Percentiles rank a stretch among this genome's conserved stretches.
Evolutionary conservation across 2,329 filamentous ascomycete genomes (phyloP).

Genomic region (Aspergillus arachidicola): DNA sequence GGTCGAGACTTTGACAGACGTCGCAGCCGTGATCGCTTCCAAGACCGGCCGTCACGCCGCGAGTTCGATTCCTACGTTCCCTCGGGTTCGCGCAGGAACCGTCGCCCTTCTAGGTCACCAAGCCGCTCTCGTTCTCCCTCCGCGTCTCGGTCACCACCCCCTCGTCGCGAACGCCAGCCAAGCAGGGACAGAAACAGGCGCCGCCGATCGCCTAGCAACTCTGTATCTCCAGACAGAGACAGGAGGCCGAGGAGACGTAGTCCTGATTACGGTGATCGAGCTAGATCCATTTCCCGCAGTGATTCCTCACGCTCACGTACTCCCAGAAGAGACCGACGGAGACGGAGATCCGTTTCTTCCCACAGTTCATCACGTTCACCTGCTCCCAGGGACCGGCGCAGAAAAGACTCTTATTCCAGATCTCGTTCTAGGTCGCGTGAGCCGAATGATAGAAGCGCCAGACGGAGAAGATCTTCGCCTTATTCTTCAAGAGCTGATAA

Average conservation of each 20-base stretch:
- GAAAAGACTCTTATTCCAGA: conserved; percentile 37
- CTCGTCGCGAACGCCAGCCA: conserved; percentile 31
- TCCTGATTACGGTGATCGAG: conserved; percentile 49
- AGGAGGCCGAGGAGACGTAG: conserved; percentile 40
- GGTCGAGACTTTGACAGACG: conserved; percentile 53
- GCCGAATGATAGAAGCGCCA: conserved; percentile 31
- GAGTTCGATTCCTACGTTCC: conserved; percentile 63
- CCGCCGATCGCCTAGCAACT: conserved; percentile 37
- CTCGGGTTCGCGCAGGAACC: conserved; percentile 42
- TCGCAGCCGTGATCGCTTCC: conserved; percentile 49
- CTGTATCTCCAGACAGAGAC: conserved; percentile 42
- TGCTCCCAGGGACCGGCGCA: conserved; percentile 32
- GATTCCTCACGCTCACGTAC: conserved; percentile 58
- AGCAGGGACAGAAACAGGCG: conserved; percentile 33
- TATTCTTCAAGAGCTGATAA: conserved; percentile 44
- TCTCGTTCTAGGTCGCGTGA: conserved; percentile 38
- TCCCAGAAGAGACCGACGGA: conserved; percentile 51
- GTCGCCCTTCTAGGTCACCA: conserved; percentile 39
- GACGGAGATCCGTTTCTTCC: conserved; percentile 43
- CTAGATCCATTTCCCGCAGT: conserved; percentile 52
- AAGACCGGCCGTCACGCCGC: conserved; percentile 51
- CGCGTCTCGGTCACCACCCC: conserved; percentile 33
- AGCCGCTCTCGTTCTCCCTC: conserved; percentile 38
- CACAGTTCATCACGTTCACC: conserved; percentile 42
- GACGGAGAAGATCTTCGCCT: conserved; percentile 49